Evolutionary conservation across 805 yeast genomes (phyloP).

Genomic region (Wickerhamomyces pijperi): DNA sequence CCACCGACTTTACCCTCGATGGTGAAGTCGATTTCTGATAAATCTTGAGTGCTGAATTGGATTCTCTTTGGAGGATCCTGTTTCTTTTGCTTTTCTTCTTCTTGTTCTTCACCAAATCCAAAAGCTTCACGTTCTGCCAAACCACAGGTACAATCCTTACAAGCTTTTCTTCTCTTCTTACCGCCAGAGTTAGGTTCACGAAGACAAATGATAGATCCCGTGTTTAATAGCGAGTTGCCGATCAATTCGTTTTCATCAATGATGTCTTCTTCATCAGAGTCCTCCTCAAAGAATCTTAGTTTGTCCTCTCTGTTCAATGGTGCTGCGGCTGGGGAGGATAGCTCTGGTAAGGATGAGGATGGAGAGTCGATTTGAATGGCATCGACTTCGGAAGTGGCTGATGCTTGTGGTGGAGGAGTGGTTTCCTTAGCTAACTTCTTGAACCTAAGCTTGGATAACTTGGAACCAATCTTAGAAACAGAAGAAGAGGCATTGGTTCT

Average conservation of each 20-base stretch:
- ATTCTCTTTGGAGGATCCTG: conserved; percentile 24
- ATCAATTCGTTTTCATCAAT: conserved; percentile 28
- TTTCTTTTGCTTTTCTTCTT: conserved; percentile 28
- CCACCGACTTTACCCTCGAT: conserved; percentile 96
- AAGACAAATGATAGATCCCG: conserved; percentile 25
- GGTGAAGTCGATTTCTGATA: conserved; percentile 89
- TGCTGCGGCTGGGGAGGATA: conserved; percentile 6
- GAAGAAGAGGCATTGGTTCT: neutral
- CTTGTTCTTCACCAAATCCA: conserved; percentile 31
- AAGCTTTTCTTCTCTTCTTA: conserved; percentile 72
- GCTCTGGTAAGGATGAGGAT: conserved; percentile 13
- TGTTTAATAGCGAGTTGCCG: conserved; percentile 19
- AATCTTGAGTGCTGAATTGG: conserved; percentile 51
- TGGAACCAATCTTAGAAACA: conserved; percentile 12
- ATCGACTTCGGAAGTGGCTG: neutral
- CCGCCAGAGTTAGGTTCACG: conserved; percentile 44
- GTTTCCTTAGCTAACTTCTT: conserved; percentile 12
- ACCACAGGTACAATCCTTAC: conserved; percentile 98
- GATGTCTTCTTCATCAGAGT: conserved; percentile 18
- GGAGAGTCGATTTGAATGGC: conserved; percentile 3
- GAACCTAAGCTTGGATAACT: conserved; percentile 17
- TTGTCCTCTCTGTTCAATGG: conserved; percentile 10
- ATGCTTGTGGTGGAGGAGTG: conserved; percentile 1
- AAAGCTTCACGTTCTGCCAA: conserved; percentile 76
- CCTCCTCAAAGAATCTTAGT: conserved; percentile 15